Base-by-base conservation (phyloP, 202 grass and related monocot genomes). In the Cymbopogon flexuosus region DNA sequence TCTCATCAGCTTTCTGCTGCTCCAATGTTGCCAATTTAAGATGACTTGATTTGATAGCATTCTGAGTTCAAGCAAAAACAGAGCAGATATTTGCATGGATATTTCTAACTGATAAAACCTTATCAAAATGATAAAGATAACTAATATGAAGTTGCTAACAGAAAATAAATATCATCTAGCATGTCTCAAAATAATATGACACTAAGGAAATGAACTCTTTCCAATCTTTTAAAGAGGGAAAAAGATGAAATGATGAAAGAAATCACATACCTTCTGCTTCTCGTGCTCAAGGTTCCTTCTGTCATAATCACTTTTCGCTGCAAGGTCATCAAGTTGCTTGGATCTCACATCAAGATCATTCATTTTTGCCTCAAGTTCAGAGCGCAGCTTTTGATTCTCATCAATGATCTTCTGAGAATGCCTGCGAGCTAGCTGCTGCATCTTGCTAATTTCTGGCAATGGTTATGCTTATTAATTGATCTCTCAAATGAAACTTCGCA, bases 1-100 rank as follows among this genome's bases (percentile, higher is more conserved):
- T 84, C 65, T 93, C 90, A 81, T 94, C 88, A 76, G 92, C 86
- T 75, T 87, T 97, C 88, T 91, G 74, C 67, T 97, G 94, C 72
- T 94, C 92, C 76, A 92, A 80, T 62, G 84, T 90, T 36, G 94
- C 94, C 86, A 94, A 54, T 83, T 92, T 79, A 82, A 97, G 94
- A 57, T 93, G 86, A 57, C 70, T 85, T 71, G 89, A 91, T 83
- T 90, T 94, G 14, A 92, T 70, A 39, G 92, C 90, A 87, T 94
- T 97, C 94, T 97, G 75, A 80, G 46, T 74, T 74, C 39, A 79
- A 84, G 58, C 42, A 62, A 80, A 59, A 80, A 69, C 2, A 21
- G 14, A 49, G 60, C 39, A 70, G 4, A 62, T 75, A 75, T 52
- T 60, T 68, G 14, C 10, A 27, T 27, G 27, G 2, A 45, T 65